Evolutionary conservation across 2,329 filamentous ascomycete genomes (phyloP), one percentile per base, ranked within the genome.

Genomic region (Boeremia exigua): DNA sequence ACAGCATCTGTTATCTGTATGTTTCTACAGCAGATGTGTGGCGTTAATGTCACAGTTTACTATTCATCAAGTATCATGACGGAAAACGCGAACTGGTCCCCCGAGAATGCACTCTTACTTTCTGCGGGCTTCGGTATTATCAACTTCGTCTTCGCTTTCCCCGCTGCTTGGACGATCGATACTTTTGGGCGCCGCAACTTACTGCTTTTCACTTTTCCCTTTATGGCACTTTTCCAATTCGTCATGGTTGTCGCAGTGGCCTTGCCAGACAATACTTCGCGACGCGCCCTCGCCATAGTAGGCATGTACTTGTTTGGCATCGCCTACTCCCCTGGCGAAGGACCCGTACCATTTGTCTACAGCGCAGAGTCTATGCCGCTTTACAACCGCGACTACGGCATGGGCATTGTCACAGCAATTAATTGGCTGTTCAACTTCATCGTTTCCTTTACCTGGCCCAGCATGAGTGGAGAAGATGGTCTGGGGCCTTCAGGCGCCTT

Each of bases 41-140:
- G 65, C 27, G 47, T 56, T 11, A 58, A 58, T 19, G 48, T 86
- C 2, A 88, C 96, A 7, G 91, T 91, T 0, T 80, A 87, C 47
- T 93, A 91, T 29, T 96, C 95, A 68, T 92, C 38, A 15, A 50
- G 93, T 65, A 63, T 87, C 43, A 90, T 93, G 68, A 49, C 53
- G 19, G 56, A 63, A 2, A 56, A 73, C 3, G 72, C 69, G 29
- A 48, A 48, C 4, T 77, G 27, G 43, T 45, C 30, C 19, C 4
- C n/a, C 4, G 30, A 36, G 10, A 25, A 7, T 11, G 43, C 43
- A 9, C 43, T 79, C 19, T 72, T 62, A 48, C 71, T 78, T 4
- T 73, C 72, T 47, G 79, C 78, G 0, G 84, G 83, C 0, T 85
- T 84, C 54, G 84, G 84, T 1, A 68, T 85, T 1, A 75, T 84